phyloP scores from a whole-genome alignment of 495 filamentous ascomycete species.

The Xylaria nigripes region DNA sequence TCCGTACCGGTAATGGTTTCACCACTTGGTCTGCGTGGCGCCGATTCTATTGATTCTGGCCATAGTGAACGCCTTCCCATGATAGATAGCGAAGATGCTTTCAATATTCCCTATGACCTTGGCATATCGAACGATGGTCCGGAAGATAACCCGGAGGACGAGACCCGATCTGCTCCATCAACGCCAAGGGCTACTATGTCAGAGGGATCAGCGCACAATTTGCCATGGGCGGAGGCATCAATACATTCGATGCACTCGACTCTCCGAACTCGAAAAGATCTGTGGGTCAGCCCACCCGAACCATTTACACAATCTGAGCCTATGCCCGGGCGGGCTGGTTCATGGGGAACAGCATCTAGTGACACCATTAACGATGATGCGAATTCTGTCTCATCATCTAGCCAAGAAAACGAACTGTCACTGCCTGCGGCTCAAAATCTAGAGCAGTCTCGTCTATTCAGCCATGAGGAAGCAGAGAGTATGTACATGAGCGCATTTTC shows the following conservation, averaged over 20 bases:
- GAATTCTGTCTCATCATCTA: conserved; percentile 17
- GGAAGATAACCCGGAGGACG: conserved; percentile 19
- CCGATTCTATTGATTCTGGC: conserved; percentile 19
- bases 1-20: neutral
- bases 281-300: conserved; percentile 23
- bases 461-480: conserved; percentile 86
- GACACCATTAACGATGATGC: conserved; percentile 16
- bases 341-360: conserved; percentile 19
- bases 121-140: conserved; percentile 13
- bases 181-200: conserved; percentile 35
- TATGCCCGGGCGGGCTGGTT: conserved; percentile 18
- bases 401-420: conserved; percentile 12
- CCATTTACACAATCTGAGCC: conserved; percentile 34
- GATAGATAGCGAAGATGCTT: conserved; percentile 41
- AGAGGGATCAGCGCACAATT: conserved; percentile 7
- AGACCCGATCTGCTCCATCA: conserved; percentile 30
- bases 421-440: conserved; percentile 41
- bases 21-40: conserved; percentile 9
- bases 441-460: conserved; percentile 70
- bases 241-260: conserved; percentile 28
- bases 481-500: conserved; percentile 76
- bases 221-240: neutral
- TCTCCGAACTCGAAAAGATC: conserved; percentile 13
- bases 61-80: conserved; percentile 25
- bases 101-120: conserved; percentile 43